phyloP scores from a whole-genome alignment of 225 moss, liverwort and hornwort species.

The Climacium dendroides region DNA sequence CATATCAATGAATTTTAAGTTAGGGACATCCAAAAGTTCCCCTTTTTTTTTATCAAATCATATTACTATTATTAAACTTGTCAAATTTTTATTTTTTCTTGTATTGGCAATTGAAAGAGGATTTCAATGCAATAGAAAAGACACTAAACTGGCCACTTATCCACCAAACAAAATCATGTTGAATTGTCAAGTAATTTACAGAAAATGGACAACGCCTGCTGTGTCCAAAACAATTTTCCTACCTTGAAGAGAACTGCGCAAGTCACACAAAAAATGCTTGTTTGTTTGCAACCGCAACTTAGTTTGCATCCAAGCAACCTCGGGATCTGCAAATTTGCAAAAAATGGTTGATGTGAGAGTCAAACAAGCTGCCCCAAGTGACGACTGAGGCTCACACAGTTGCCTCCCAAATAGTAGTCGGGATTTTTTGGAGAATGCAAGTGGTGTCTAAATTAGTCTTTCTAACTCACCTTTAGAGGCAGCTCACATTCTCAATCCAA shows the following conservation, averaged over 20 bases:
- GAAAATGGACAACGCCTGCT: neutral
- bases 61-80: neutral
- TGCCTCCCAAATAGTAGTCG: neutral
- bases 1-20: neutral
- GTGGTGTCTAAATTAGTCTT: neutral
- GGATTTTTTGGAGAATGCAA: no score
- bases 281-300: neutral
- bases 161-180: neutral
- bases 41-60: neutral
- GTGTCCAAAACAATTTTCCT: neutral
- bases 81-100: neutral
- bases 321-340: neutral
- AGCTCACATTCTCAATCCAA: neutral
- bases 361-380: no score
- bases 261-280: neutral
- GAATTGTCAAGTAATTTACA: neutral
- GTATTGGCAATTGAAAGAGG: neutral
- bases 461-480: neutral
- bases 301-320: neutral
- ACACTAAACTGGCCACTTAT: neutral
- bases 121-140: neutral
- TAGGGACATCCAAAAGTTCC: no score
- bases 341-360: neutral
- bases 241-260: neutral
- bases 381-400: neutral